phyloP scores from a whole-genome alignment of 2,329 filamentous ascomycete genomes.

The Ophiocordyceps unilateralis region DNA sequence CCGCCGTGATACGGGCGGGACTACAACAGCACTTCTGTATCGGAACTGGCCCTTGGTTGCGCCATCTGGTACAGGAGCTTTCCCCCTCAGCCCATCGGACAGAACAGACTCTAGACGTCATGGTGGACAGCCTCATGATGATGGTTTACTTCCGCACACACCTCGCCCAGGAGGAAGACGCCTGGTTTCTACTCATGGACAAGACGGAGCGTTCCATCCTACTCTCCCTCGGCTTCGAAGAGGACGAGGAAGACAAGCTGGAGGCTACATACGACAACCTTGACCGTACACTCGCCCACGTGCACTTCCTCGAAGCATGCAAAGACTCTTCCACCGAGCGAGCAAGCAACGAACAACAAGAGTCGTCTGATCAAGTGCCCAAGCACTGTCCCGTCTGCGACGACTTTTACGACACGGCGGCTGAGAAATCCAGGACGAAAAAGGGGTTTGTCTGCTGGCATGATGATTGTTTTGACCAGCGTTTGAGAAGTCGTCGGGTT shows the following conservation, averaged over 20 bases:
- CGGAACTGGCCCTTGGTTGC: background rate
- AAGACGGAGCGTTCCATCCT: background rate
- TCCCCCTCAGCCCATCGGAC: background rate
- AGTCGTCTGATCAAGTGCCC: background rate
- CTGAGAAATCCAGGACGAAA: no score
- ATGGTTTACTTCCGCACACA: background rate
- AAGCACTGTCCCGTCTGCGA: background rate
- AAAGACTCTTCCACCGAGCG: background rate
- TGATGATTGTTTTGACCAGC: background rate
- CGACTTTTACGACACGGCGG: background rate
- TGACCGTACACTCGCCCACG: background rate
- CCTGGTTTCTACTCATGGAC: background rate
- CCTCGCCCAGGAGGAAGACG: background rate
- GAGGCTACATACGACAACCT: no score
- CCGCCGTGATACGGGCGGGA: background rate
- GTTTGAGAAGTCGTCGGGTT: background rate
- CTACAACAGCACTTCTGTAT: background rate
- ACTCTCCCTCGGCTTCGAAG: background rate
- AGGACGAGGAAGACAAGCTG: background rate
- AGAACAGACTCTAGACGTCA: background rate
- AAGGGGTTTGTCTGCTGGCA: background rate
- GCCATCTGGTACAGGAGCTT: background rate
- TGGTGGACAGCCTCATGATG: background rate
- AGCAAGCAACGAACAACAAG: background rate
- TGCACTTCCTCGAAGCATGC: background rate